These are phyloP conservation scores for Penicillium herquei DNA, from an alignment of 495 filamentous ascomycete genomes.

Conservation along the genomic window DNA sequence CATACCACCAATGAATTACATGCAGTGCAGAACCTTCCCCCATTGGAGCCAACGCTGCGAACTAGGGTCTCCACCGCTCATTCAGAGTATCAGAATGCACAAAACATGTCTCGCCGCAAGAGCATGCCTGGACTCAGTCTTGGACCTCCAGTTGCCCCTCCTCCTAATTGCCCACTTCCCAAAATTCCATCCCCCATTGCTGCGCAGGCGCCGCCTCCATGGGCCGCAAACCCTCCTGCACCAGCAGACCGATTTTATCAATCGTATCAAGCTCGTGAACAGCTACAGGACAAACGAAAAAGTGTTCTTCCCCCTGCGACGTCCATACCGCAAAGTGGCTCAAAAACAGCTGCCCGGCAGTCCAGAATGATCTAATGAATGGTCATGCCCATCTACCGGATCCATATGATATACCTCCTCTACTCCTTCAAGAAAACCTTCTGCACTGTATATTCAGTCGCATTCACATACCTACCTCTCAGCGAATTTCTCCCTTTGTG, in stretches of 20 bases:
- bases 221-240: background rate
- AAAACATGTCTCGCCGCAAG: conserved; percentile 37
- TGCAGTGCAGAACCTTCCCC: background rate
- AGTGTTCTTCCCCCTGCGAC: conserved; percentile 1
- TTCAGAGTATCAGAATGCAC: conserved; percentile 3
- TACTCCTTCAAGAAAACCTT: background rate
- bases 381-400: background rate
- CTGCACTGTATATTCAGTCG: too few relatives aligned
- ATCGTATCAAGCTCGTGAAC: conserved; percentile 16
- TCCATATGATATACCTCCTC: conserved; percentile 1
- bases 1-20: conserved; percentile 9
- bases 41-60: conserved; percentile 10
- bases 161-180: conserved; percentile 62
- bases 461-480: too few relatives aligned
- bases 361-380: conserved; percentile 16
- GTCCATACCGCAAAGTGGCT: background rate
- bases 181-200: conserved; percentile 48
- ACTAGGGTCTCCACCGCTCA: conserved; percentile 6
- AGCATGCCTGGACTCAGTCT: conserved; percentile 58
- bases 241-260: conserved; percentile 19
- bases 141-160: conserved; percentile 61
- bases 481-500: too few relatives aligned
- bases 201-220: conserved; percentile 10
- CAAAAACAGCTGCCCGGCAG: conserved; percentile 13
- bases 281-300: conserved; percentile 14